Conservation (phyloP, 208 protist species). For the Leishmania braziliensis region DNA sequence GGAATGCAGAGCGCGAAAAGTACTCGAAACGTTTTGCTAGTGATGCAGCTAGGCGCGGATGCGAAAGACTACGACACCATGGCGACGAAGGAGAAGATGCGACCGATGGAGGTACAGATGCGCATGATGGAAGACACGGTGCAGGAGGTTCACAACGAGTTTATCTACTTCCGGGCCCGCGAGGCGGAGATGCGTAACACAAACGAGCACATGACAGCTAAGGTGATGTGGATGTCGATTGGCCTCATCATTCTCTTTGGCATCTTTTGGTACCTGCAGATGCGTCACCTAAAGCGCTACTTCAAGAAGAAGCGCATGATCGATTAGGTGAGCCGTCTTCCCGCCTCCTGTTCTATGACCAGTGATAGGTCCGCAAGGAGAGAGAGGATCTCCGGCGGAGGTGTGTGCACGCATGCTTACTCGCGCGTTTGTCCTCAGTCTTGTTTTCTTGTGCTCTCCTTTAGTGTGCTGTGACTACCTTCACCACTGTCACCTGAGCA, state of each 20-base stretch:
- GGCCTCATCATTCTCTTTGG: constrained; percentile 68
- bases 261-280: constrained; percentile 70
- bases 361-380: neutral
- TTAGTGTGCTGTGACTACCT: neutral
- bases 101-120: constrained; percentile 91
- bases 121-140: constrained; percentile 88
- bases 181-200: constrained; percentile 89
- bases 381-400: neutral
- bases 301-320: constrained; percentile 93
- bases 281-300: constrained; percentile 81
- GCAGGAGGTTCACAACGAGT: constrained; percentile 79
- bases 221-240: constrained; percentile 69
- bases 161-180: constrained; percentile 85
- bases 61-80: constrained; percentile 70
- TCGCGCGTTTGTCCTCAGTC: neutral
- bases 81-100: constrained; percentile 85
- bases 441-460: neutral
- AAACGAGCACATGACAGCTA: constrained; percentile 81
- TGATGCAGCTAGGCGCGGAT: constrained; percentile 47
- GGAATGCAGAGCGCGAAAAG: neutral
- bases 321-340: constrained; percentile 45
- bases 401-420: neutral
- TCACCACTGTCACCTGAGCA: neutral
- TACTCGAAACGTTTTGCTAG: constrained; percentile 15
- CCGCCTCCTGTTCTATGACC: neutral